Percentiles rank a stretch among this genome's conserved stretches.
These are phyloP conservation scores for Westerdykella ornata DNA, from an alignment of 2,329 filamentous ascomycete genomes.

Conservation along the genomic window DNA sequence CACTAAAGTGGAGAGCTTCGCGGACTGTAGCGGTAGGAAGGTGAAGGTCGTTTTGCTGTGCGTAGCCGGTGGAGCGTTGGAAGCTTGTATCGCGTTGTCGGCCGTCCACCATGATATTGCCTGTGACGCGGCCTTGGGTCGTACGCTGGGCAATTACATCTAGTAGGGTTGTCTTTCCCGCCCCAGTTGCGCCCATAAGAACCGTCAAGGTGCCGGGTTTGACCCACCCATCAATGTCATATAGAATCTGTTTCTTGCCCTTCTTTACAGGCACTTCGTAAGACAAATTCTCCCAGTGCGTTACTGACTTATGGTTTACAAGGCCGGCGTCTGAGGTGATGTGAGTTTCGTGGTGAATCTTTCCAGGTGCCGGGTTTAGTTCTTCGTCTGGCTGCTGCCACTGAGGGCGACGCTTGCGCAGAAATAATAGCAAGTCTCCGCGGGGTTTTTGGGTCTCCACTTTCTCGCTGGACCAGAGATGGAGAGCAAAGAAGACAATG, in stretches of 20 bases:
- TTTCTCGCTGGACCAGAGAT: neutral
- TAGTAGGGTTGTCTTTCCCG: conserved; percentile 32
- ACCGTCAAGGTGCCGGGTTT: conserved; percentile 49
- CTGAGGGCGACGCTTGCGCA: too few species aligned
- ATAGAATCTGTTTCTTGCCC: conserved; percentile 41
- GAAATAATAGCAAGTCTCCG: neutral
- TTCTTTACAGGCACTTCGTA: conserved; percentile 61
- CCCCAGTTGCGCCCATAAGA: conserved; percentile 27
- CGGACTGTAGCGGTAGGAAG: conserved; percentile 23
- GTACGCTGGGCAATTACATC: conserved; percentile 28
- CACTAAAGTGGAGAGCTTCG: conserved; percentile 27
- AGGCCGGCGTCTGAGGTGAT: too few species aligned
- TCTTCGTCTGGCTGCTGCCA: neutral
- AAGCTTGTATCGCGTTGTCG: conserved; percentile 21
- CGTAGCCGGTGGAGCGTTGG: conserved; percentile 30
- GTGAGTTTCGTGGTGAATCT: too few species aligned
- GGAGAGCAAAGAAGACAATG: neutral
- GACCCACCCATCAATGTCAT: conserved; percentile 49
- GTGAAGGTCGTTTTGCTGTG: conserved; percentile 30
- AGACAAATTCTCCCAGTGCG: conserved; percentile 47
- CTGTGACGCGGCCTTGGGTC: conserved; percentile 23
- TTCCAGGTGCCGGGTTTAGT: too few species aligned
- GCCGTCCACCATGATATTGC: conserved; percentile 26
- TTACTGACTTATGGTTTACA: too few species aligned
- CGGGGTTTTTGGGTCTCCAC: neutral